Percentiles rank a stretch among this genome's conserved stretches.
Evolutionary conservation across 805 yeast genomes (phyloP).

Genomic region (Yarrowia alimentaria): DNA sequence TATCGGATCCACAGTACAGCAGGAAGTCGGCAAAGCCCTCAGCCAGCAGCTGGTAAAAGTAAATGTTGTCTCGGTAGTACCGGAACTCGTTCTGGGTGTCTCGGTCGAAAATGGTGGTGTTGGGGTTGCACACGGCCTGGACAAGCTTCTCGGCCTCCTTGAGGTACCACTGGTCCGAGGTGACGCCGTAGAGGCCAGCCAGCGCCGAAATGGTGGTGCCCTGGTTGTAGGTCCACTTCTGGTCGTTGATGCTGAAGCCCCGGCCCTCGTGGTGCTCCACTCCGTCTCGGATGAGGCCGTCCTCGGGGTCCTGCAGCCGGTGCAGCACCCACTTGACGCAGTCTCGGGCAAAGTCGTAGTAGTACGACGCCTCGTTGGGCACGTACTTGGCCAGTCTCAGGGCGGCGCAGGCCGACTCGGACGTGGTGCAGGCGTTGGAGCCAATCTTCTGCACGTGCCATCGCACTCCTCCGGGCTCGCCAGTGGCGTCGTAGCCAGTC

Average conservation of each 20-base stretch:
- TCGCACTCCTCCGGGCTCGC: conserved; percentile 57
- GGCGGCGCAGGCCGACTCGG: conserved; percentile 63
- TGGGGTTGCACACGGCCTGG: conserved; percentile 56
- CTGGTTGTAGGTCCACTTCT: conserved; percentile 65
- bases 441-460: conserved; percentile 66
- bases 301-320: conserved; percentile 52
- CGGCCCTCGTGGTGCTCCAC: conserved; percentile 43
- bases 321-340: conserved; percentile 59
- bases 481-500: conserved; percentile 57
- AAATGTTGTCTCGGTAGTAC: conserved; percentile 63
- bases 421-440: conserved; percentile 64
- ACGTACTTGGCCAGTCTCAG: conserved; percentile 55
- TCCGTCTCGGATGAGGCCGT: conserved; percentile 62
- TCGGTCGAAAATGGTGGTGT: conserved; percentile 59
- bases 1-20: conserved; percentile 47
- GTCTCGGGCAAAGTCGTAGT: conserved; percentile 57
- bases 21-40: conserved; percentile 69
- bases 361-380: conserved; percentile 42
- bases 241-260: conserved; percentile 45
- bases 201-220: conserved; percentile 64
- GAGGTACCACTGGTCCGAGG: conserved; percentile 53
- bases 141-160: conserved; percentile 43
- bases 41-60: conserved; percentile 60
- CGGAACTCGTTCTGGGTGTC: conserved; percentile 55
- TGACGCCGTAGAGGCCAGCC: conserved; percentile 49